A percentile compares a stretch with the other conserved stretches of the same genome.
Conservation (phyloP, 2,329 filamentous ascomycete species). For the Ophiostoma himal-ulmi region DNA sequence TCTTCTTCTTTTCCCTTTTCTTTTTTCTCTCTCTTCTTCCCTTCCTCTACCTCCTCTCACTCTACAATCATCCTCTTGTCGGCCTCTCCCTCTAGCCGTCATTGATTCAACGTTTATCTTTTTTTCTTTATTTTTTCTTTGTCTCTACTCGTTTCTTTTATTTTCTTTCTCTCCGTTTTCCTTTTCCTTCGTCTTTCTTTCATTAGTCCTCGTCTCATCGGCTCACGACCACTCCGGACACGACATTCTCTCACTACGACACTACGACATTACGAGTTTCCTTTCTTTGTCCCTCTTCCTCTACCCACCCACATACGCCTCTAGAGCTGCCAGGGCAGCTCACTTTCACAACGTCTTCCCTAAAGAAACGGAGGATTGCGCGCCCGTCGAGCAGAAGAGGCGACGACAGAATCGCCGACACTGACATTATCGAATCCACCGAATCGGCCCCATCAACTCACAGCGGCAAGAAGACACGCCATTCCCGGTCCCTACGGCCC, state of each 20-base stretch:
- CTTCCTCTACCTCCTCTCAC: constrained; percentile 7
- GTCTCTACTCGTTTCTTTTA: background rate
- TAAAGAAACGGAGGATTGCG: constrained; percentile 65
- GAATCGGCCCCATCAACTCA: constrained; percentile 27
- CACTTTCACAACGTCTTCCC: constrained; percentile 65
- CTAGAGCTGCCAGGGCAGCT: constrained; percentile 60
- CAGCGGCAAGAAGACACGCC: constrained; percentile 3
- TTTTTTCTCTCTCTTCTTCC: constrained; percentile 6
- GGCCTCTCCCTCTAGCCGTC: background rate
- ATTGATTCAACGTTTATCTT: background rate
- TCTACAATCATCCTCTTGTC: background rate
- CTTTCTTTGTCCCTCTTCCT: constrained; percentile 10
- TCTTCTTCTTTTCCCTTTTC: background rate
- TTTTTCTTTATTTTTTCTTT: background rate
- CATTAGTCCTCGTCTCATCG: background rate
- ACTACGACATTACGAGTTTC: background rate
- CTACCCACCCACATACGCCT: constrained; percentile 20
- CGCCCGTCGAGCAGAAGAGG: constrained; percentile 37
- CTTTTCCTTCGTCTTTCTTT: background rate
- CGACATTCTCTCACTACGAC: background rate
- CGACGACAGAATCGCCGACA: constrained; percentile 35
- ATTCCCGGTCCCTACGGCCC: constrained; percentile 1
- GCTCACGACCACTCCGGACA: background rate
- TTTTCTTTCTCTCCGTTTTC: background rate
- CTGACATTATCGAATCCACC: constrained; percentile 31